Percentiles rank a stretch among this genome's conserved stretches.
Evolutionary conservation across 2,329 filamentous ascomycete species (phyloP).

Genomic region (Beauveria asiatica): DNA sequence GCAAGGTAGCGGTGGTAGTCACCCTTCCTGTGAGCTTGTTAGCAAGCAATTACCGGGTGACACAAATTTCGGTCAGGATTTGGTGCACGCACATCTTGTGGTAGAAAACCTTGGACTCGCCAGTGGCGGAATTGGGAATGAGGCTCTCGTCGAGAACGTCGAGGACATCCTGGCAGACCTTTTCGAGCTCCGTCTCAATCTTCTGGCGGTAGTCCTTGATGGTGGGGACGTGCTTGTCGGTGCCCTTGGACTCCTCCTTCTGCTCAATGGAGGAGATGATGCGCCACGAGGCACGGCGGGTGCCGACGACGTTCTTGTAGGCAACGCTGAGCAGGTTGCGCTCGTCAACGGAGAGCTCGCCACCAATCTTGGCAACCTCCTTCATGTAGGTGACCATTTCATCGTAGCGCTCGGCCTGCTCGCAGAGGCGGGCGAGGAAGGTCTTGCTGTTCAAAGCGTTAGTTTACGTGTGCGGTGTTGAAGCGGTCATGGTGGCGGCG

Average conservation of each 20-base stretch:
- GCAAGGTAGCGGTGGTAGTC: conserved; percentile 94
- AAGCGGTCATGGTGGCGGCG: conserved; percentile 15
- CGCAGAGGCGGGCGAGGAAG: conserved; percentile 98
- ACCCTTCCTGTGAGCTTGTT: conserved; percentile 63
- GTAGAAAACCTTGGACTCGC: conserved; percentile 99
- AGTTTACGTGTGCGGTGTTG: conserved; percentile 16
- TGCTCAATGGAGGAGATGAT: conserved; percentile 99
- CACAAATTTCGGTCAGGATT: background rate
- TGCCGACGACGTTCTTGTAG: conserved; percentile 99
- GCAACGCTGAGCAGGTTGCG: conserved; percentile 97
- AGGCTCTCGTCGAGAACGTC: conserved; percentile 87
- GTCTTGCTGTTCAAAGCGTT: conserved; percentile 67
- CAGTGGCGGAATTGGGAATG: conserved; percentile 91
- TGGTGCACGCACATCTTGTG: conserved; percentile 84
- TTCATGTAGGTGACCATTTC: conserved; percentile 99
- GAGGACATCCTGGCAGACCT: conserved; percentile 96
- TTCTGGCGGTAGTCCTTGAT: conserved; percentile 98
- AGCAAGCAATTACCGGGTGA: background rate
- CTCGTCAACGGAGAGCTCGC: conserved; percentile 88
- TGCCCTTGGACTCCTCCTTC: conserved; percentile 99
- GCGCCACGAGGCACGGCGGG: conserved; percentile 96
- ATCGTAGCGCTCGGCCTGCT: conserved; percentile 99
- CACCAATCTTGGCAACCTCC: conserved; percentile 87
- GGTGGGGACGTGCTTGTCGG: conserved; percentile 84
- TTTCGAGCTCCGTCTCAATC: conserved; percentile 95